Evolutionary conservation across 352 stramenopile genomes (phyloP).

Genomic region (Pythium periplocum): DNA sequence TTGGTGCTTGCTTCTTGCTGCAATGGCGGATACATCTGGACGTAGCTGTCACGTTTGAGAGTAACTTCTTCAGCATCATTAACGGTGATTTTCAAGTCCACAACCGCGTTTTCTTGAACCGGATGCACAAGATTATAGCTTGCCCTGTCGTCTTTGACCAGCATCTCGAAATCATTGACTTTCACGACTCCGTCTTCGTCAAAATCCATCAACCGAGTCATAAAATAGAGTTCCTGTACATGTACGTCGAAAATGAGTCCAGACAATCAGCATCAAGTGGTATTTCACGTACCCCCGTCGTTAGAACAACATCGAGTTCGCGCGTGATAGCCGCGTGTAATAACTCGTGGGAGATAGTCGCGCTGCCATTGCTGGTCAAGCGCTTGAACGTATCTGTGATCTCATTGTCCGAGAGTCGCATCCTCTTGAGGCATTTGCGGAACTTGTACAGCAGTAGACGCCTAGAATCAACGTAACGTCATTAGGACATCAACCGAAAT

Average conservation of each 20-base stretch:
- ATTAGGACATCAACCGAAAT: too few species aligned
- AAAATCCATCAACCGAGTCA: constrained; percentile 64
- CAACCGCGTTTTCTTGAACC: constrained; percentile 36
- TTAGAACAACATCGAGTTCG: constrained; percentile 77
- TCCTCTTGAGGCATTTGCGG: constrained; percentile 45
- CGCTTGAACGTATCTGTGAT: constrained; percentile 71
- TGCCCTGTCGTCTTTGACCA: constrained; percentile 61
- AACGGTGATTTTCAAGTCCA: constrained; percentile 59
- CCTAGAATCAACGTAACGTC: constrained; percentile 19
- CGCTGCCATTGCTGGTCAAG: constrained; percentile 28
- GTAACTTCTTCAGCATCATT: constrained; percentile 56
- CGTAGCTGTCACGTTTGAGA: constrained; percentile 52
- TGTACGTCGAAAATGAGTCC: neutral
- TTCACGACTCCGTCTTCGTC: constrained; percentile 65
- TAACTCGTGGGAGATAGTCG: constrained; percentile 43
- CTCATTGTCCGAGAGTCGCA: constrained; percentile 71
- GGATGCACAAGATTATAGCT: constrained; percentile 49
- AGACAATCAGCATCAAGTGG: neutral
- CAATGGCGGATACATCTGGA: constrained; percentile 45
- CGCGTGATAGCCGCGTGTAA: constrained; percentile 57
- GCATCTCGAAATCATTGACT: constrained; percentile 60
- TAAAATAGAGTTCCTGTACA: constrained; percentile 48
- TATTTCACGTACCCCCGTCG: constrained; percentile 40
- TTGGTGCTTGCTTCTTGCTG: constrained; percentile 38
- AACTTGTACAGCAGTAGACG: constrained; percentile 78